Evolutionary conservation across 2,329 filamentous ascomycete genomes (phyloP).

Genomic region (Onygenales sp.): DNA sequence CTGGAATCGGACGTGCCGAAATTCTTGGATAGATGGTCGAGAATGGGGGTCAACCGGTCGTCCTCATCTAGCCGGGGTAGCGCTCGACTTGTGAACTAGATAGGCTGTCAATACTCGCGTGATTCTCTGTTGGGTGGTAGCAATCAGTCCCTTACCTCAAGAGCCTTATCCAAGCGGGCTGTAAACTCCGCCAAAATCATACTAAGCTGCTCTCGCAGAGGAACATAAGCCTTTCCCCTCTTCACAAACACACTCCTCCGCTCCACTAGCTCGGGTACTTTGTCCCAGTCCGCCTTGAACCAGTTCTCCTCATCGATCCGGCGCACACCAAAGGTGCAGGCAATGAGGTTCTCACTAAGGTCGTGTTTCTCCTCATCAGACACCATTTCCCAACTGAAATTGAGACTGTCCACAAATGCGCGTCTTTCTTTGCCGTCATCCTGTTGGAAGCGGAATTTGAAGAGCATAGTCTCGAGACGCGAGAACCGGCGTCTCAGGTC

Average conservation of each 20-base stretch:
- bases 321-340: slow-evolving; percentile 42
- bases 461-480: slow-evolving; percentile 80
- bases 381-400: slow-evolving; percentile 77
- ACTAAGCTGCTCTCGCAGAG: slow-evolving; percentile 72
- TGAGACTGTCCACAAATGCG: slow-evolving; percentile 66
- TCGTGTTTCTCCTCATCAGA: slow-evolving; percentile 68
- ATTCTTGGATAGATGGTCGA: slow-evolving; percentile 82
- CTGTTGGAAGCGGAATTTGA: slow-evolving; percentile 68
- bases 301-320: slow-evolving; percentile 68
- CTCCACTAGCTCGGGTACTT: slow-evolving; percentile 84
- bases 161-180: slow-evolving; percentile 63
- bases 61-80: slow-evolving; percentile 92
- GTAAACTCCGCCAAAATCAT: slow-evolving; percentile 87
- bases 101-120: not conserved
- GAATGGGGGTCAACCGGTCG: slow-evolving; percentile 70
- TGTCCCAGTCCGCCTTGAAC: slow-evolving; percentile 96
- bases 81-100: slow-evolving; percentile 74
- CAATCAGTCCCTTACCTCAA: slow-evolving; percentile 55
- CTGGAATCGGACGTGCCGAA: slow-evolving; percentile 85
- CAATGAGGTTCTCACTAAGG: slow-evolving; percentile 52
- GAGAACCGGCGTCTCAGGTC: slow-evolving; percentile 80
- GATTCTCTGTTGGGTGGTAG: not conserved
- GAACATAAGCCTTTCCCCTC: slow-evolving; percentile 82
- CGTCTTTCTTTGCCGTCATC: slow-evolving; percentile 65
- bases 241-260: slow-evolving; percentile 64